These are phyloP conservation scores for Pseudocohnilembus persalinus DNA, from an alignment of 169 alveolate genomes.

Conservation along the genomic window DNA sequence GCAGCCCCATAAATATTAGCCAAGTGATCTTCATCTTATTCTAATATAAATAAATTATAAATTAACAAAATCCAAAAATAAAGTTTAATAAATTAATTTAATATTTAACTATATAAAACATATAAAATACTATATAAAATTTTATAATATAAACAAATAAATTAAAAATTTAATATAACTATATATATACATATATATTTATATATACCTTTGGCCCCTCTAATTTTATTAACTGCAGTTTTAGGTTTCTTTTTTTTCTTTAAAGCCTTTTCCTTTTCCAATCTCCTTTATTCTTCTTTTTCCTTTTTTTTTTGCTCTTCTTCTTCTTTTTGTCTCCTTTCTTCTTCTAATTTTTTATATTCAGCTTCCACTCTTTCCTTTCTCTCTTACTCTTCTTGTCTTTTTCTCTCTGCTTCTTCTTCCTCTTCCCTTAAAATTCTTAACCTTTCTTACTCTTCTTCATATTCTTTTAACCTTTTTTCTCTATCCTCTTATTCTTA, in stretches of 20 bases:
- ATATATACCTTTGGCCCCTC: too few species aligned
- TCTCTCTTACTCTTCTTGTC: slow-evolving; percentile 17
- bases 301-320: slow-evolving; percentile 11
- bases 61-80: background rate
- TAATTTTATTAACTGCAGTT: slow-evolving; percentile 27
- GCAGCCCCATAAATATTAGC: background rate
- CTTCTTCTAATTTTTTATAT: slow-evolving; percentile 12
- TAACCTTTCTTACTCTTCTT: slow-evolving; percentile 6
- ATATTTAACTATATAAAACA: background rate
- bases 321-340: background rate
- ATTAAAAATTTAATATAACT: too few species aligned
- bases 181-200: too few species aligned
- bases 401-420: slow-evolving; percentile 9
- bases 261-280: background rate
- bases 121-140: too few species aligned
- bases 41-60: background rate
- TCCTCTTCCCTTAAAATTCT: background rate
- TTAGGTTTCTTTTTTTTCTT: slow-evolving; percentile 19
- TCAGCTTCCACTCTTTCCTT: background rate
- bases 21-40: slow-evolving; percentile 3
- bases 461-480: slow-evolving; percentile 3
- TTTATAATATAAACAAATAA: too few species aligned
- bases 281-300: background rate
- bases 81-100: background rate
- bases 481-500: slow-evolving; percentile 2